phyloP scores from a whole-genome alignment of 2,329 filamentous ascomycete species.

The Trichoderma breve region DNA sequence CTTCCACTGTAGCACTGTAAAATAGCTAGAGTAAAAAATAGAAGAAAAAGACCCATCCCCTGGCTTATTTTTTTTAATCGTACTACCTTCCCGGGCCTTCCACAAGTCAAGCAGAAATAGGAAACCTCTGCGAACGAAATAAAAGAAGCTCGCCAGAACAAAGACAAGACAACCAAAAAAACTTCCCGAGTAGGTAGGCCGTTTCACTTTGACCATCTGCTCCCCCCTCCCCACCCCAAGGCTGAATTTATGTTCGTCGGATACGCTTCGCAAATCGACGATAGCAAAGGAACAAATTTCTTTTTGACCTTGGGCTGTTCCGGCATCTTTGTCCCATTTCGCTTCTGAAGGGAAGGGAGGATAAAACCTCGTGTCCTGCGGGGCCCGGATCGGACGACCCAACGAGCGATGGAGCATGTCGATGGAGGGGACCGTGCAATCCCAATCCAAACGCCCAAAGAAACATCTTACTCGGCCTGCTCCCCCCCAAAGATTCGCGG shows the following conservation, averaged over 20 bases:
- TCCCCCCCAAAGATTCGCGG: background rate
- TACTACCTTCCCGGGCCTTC: background rate
- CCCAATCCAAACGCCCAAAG: background rate
- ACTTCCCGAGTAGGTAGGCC: background rate
- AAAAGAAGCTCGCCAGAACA: background rate
- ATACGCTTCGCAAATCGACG: background rate
- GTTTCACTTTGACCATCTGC: background rate
- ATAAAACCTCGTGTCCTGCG: background rate
- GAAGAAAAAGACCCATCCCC: background rate
- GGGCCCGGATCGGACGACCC: constrained; percentile 4
- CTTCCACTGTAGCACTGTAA: background rate
- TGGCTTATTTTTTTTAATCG: background rate
- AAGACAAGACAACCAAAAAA: background rate
- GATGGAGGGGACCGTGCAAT: constrained; percentile 6
- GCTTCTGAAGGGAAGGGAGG: background rate
- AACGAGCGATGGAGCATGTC: background rate
- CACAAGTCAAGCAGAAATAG: background rate
- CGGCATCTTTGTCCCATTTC: background rate
- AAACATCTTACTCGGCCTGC: background rate
- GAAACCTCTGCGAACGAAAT: constrained; percentile 10
- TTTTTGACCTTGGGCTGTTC: background rate
- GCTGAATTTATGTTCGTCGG: background rate
- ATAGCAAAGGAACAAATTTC: background rate
- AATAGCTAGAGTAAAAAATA: background rate
- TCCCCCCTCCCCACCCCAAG: background rate